Percentiles rank a stretch among this genome's conserved stretches.
Evolutionary conservation across 176 grass and related monocot genomes (phyloP).

Genomic region (Phoenix dactylifera): DNA sequence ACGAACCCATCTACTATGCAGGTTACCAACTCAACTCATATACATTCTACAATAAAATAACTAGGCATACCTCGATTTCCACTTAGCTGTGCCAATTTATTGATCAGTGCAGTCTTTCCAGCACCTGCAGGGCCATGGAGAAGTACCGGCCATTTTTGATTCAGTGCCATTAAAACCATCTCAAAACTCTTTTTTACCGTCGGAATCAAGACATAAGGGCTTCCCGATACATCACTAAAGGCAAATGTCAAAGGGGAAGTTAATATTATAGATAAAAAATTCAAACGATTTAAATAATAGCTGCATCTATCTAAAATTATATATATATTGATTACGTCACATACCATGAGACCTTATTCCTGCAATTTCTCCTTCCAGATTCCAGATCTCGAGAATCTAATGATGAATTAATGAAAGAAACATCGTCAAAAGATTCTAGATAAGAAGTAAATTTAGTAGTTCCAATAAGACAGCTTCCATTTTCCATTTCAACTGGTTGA

Average conservation of each 20-base stretch:
- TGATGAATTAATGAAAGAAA: conserved; percentile 39
- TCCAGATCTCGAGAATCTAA: conserved; percentile 23
- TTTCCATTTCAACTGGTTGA: conserved; percentile 21
- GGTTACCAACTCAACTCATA: no score
- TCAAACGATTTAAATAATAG: no score
- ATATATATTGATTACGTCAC: neutral
- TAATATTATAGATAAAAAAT: no score
- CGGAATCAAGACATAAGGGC: conserved; percentile 53
- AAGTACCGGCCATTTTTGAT: conserved; percentile 81
- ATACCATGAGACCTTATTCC: conserved; percentile 33
- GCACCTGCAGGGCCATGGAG: conserved; percentile 79
- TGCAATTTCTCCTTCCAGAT: conserved; percentile 16
- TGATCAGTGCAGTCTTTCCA: conserved; percentile 85
- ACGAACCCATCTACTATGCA: no score
- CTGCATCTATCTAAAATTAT: no score
- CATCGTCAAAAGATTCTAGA: conserved; percentile 21
- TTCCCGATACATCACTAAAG: conserved; percentile 10
- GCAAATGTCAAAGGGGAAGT: no score
- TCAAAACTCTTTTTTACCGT: conserved; percentile 66
- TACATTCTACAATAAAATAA: no score
- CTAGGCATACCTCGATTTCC: conserved; percentile 45
- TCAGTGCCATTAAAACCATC: conserved; percentile 60
- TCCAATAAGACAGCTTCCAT: conserved; percentile 18
- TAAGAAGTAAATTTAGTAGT: conserved; percentile 19
- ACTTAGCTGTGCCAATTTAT: conserved; percentile 42